A percentile compares a stretch with the other conserved stretches of the same genome.
These are phyloP conservation scores for Cephalotrichum gorgonifer DNA, from an alignment of 2,329 filamentous ascomycete genomes.

Conservation along the genomic window DNA sequence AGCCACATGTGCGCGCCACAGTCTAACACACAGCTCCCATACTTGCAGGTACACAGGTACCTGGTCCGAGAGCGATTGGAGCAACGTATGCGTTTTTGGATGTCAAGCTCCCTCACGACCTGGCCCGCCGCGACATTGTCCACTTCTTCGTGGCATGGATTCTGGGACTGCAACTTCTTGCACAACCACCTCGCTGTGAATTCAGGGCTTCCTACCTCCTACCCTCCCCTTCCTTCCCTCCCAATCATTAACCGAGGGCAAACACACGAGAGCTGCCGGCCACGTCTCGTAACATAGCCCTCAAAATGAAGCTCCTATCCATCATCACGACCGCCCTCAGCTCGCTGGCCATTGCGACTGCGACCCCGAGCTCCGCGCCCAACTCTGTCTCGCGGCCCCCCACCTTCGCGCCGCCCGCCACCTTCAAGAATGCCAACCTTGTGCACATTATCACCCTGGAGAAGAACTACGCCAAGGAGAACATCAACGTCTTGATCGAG, in stretches of 20 bases:
- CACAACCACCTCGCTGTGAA: background rate
- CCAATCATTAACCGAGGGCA: slow-evolving; percentile 5
- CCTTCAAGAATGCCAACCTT: slow-evolving; percentile 89
- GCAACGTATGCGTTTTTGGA: slow-evolving; percentile 5
- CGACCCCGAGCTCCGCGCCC: slow-evolving; percentile 22
- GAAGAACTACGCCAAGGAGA: slow-evolving; percentile 84
- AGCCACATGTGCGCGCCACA: too few species aligned
- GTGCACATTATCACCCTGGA: slow-evolving; percentile 86
- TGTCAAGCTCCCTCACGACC: background rate
- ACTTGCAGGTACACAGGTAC: background rate
- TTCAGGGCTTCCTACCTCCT: background rate
- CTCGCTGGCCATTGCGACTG: slow-evolving; percentile 38
- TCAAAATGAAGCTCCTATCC: slow-evolving; percentile 30
- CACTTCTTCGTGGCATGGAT: background rate
- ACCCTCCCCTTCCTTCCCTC: too few species aligned
- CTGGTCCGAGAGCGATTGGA: background rate
- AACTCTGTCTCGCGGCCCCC: slow-evolving; percentile 49
- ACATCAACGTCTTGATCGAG: slow-evolving; percentile 87
- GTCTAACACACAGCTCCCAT: too few species aligned
- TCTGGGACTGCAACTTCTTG: background rate
- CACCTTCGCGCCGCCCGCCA: slow-evolving; percentile 74
- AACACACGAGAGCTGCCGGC: slow-evolving; percentile 5
- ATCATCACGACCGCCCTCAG: slow-evolving; percentile 49
- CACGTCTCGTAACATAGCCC: slow-evolving; percentile 7
- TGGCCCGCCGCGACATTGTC: background rate